Conservation (phyloP, 495 filamentous ascomycete species). For the Pseudoneurospora amorphoporcata region DNA sequence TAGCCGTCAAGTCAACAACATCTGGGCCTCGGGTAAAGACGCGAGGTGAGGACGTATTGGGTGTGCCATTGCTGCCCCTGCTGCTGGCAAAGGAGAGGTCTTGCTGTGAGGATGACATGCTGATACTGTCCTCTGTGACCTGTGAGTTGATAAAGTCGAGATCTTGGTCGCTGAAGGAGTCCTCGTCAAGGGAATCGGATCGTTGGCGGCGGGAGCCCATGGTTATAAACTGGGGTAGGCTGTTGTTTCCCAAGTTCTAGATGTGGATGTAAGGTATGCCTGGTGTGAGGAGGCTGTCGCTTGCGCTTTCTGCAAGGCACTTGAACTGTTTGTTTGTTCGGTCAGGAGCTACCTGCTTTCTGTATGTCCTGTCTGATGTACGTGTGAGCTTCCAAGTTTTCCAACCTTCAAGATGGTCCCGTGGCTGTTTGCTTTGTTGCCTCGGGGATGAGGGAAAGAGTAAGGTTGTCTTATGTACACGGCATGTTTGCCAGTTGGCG, state of each 20-base stretch:
- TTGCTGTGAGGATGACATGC: neutral
- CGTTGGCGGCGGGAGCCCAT: neutral
- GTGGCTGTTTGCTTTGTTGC: neutral
- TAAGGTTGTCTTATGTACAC: neutral
- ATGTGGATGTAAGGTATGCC: neutral
- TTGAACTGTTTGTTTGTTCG: neutral
- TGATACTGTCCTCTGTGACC: neutral
- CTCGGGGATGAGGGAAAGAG: neutral
- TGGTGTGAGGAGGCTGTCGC: neutral
- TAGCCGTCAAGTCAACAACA: slow-evolving; percentile 14
- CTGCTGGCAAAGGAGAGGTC: neutral
- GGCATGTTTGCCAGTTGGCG: neutral
- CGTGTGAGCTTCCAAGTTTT: neutral
- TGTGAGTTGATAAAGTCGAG: slow-evolving; percentile 26
- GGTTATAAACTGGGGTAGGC: neutral
- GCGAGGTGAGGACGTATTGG: slow-evolving; percentile 11
- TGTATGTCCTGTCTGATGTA: neutral
- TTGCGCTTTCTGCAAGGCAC: neutral
- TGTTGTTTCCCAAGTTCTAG: neutral
- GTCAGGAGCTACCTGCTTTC: neutral
- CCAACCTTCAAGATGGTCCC: neutral
- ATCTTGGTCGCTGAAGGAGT: slow-evolving; percentile 27
- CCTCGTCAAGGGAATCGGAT: neutral
- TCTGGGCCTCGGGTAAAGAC: neutral
- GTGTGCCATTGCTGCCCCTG: slow-evolving; percentile 3